These are phyloP conservation scores for Cyberlindnera mississippiensis DNA, from an alignment of 805 yeast genomes.

Conservation along the genomic window DNA sequence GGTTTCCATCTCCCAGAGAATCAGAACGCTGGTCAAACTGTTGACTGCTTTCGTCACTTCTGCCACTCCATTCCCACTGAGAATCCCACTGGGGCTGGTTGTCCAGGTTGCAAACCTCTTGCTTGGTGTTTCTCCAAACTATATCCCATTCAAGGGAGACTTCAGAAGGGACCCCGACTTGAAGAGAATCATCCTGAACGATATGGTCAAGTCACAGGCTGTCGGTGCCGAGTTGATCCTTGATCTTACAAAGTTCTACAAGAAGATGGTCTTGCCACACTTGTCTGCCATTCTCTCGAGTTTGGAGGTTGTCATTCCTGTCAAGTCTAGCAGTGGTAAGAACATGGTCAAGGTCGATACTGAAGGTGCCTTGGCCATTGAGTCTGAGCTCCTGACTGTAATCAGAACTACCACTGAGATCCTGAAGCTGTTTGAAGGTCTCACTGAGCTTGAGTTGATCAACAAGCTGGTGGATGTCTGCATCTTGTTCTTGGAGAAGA, in stretches of 20 bases:
- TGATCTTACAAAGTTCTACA: slow-evolving; percentile 25
- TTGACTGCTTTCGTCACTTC: slow-evolving; percentile 43
- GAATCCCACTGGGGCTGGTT: slow-evolving; percentile 61
- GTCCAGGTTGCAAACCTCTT: slow-evolving; percentile 50
- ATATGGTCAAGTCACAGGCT: slow-evolving; percentile 43
- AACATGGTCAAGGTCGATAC: slow-evolving; percentile 40
- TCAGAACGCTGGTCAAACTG: slow-evolving; percentile 43
- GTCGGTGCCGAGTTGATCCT: slow-evolving; percentile 42
- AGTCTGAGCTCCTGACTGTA: slow-evolving; percentile 31
- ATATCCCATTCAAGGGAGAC: slow-evolving; percentile 53
- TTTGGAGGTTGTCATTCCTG: slow-evolving; percentile 59
- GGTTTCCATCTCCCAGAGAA: slow-evolving; percentile 47
- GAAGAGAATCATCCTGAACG: slow-evolving; percentile 39
- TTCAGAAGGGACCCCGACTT: slow-evolving; percentile 49
- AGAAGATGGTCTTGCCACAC: slow-evolving; percentile 41
- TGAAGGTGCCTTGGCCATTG: slow-evolving; percentile 29
- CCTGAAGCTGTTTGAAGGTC: slow-evolving; percentile 33
- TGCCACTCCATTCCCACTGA: slow-evolving; percentile 51
- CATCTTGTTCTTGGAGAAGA: slow-evolving; percentile 35
- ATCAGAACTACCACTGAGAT: slow-evolving; percentile 28
- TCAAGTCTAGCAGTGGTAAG: slow-evolving; percentile 31
- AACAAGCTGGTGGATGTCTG: slow-evolving; percentile 58
- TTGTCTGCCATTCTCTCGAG: slow-evolving; percentile 46
- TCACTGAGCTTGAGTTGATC: slow-evolving; percentile 48
- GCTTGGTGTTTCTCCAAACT: slow-evolving; percentile 50